Evolutionary conservation across 495 filamentous ascomycete genomes (phyloP).

Genomic region (Aspergillus homomorphus): DNA sequence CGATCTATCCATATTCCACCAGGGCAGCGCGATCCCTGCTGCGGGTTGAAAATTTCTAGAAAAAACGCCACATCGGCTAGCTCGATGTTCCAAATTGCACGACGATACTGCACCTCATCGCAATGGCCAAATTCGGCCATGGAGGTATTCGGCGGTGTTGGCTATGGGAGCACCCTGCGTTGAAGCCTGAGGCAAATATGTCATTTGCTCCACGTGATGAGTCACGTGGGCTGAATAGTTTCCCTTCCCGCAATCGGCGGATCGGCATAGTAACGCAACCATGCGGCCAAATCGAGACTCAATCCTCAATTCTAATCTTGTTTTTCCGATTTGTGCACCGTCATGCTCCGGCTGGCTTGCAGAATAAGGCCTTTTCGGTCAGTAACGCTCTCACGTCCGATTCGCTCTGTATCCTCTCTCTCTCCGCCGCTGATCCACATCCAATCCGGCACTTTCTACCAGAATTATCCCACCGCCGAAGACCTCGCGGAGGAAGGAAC

Average conservation of each 20-base stretch:
- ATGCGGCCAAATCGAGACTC: background rate
- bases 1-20: too few species aligned
- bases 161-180: too few species aligned
- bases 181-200: background rate
- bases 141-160: too few species aligned
- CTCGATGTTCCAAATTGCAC: too few species aligned
- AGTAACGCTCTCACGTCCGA: background rate
- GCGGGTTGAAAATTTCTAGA: too few species aligned
- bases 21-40: too few species aligned
- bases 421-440: constrained; percentile 66
- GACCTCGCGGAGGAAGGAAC: too few species aligned
- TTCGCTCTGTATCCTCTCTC: constrained; percentile 15
- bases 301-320: background rate
- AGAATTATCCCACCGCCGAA: constrained; percentile 60
- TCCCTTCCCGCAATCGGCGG: background rate
- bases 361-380: constrained; percentile 9
- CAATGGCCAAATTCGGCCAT: too few species aligned
- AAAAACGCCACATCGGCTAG: too few species aligned
- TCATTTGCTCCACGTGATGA: background rate
- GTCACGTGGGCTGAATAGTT: background rate
- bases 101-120: too few species aligned
- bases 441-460: constrained; percentile 75
- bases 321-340: background rate
- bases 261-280: too few species aligned
- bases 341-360: constrained; percentile 8